Conservation (phyloP, 208 protist genomes). For the Willaertia magna region DNA sequence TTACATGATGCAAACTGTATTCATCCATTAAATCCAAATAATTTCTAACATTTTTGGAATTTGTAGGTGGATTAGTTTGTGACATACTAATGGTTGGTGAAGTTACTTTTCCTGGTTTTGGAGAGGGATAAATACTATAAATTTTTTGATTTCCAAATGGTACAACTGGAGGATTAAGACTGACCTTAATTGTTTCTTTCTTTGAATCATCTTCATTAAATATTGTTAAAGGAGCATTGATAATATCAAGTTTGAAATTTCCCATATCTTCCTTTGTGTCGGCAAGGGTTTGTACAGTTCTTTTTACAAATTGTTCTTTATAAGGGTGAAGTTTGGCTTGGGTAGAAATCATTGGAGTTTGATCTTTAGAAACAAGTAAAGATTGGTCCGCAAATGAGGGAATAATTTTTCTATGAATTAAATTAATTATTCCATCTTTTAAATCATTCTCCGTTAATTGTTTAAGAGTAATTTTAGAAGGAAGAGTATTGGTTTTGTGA, state of each 20-base stretch:
- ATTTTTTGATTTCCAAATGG: background rate
- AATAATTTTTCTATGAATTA: background rate
- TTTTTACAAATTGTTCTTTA: background rate
- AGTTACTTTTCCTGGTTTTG: too few relatives aligned
- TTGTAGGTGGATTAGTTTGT: too few relatives aligned
- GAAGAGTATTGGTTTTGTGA: background rate
- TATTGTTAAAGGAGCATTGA: too few relatives aligned
- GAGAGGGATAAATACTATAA: background rate
- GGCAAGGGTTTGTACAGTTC: background rate
- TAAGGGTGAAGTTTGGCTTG: background rate
- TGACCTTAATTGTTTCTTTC: too few relatives aligned
- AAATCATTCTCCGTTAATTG: background rate
- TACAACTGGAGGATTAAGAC: background rate
- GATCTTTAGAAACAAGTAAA: background rate
- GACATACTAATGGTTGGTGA: background rate
- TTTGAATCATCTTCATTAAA: too few relatives aligned
- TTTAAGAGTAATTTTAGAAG: background rate
- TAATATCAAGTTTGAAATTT: background rate
- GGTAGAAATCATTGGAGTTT: background rate
- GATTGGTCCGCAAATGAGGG: background rate
- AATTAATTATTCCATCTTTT: background rate
- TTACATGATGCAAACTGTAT: slow-evolving; percentile 84
- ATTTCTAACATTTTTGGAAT: slow-evolving; percentile 61
- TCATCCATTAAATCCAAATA: slow-evolving; percentile 74
- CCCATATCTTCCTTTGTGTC: background rate